These are phyloP conservation scores for Aspergillus ochraceus DNA, from an alignment of 2,329 filamentous ascomycete genomes.

Conservation along the genomic window DNA sequence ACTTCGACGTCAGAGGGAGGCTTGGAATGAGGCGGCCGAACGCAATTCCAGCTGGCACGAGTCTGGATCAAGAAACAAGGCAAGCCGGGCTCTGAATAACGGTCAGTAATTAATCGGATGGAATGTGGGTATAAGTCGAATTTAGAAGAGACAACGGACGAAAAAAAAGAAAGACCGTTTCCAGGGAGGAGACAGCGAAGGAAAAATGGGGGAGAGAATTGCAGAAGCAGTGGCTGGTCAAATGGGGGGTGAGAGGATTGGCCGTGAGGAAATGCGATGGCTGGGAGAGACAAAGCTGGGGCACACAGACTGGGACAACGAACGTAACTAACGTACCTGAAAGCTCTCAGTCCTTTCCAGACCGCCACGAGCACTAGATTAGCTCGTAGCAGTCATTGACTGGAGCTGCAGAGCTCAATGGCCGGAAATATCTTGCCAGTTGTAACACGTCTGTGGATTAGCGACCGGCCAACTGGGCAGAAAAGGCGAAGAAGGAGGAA, in stretches of 20 bases:
- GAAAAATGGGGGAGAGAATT: slow-evolving; percentile 14
- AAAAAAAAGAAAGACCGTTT: slow-evolving; percentile 7
- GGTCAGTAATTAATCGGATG: slow-evolving; percentile 15
- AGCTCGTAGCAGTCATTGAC: slow-evolving; percentile 23
- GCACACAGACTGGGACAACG: neutral
- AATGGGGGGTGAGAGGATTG: slow-evolving; percentile 18
- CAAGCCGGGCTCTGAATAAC: slow-evolving; percentile 10
- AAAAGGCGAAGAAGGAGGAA: slow-evolving; percentile 4
- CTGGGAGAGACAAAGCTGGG: slow-evolving; percentile 27
- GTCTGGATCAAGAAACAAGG: slow-evolving; percentile 10
- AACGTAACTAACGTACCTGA: slow-evolving; percentile 12
- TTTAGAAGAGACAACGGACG: slow-evolving; percentile 12
- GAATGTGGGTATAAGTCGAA: slow-evolving; percentile 26
- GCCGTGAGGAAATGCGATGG: slow-evolving; percentile 39
- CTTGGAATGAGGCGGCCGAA: slow-evolving; percentile 4
- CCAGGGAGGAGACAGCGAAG: slow-evolving; percentile 9
- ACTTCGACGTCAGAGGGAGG: slow-evolving; percentile 8
- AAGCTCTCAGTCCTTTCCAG: slow-evolving; percentile 13
- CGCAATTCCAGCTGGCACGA: slow-evolving; percentile 7
- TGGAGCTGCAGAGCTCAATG: slow-evolving; percentile 18
- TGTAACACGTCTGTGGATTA: neutral
- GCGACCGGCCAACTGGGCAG: slow-evolving; percentile 5
- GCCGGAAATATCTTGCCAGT: slow-evolving; percentile 3
- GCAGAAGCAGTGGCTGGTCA: slow-evolving; percentile 33
- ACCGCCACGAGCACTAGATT: slow-evolving; percentile 23